Evolutionary conservation across 257 asterid species (phyloP).

Genomic region (Eucommia ulmoides): DNA sequence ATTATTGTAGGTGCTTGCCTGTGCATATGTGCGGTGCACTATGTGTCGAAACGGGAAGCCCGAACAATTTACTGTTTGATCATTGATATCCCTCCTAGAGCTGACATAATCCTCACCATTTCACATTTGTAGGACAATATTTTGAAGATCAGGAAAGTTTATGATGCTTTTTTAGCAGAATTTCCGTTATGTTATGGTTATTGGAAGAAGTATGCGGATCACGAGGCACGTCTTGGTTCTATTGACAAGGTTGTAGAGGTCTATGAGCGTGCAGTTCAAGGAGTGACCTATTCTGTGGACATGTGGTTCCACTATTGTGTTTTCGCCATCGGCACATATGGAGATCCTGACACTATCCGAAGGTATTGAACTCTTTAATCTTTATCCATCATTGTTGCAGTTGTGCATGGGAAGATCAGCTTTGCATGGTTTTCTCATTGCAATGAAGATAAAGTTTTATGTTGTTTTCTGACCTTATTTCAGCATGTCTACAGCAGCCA

Average conservation of each 20-base stretch:
- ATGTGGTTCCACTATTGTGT: conserved; percentile 97
- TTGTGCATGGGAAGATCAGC: conserved; percentile 18
- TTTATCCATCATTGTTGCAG: conserved; percentile 13
- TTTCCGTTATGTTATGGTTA: conserved; percentile 97
- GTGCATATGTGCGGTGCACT: no score
- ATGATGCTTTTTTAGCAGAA: conserved; percentile 85
- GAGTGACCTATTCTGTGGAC: conserved; percentile 96
- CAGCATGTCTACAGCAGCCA: conserved; percentile 51
- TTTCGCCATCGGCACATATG: conserved; percentile 73
- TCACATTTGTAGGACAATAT: conserved; percentile 73
- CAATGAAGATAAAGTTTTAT: conserved; percentile 25
- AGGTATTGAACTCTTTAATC: conserved; percentile 50
- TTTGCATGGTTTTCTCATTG: conserved; percentile 19
- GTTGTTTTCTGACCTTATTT: conserved; percentile 50
- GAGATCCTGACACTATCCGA: conserved; percentile 82
- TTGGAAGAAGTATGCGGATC: conserved; percentile 99
- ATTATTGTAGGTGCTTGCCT: no score
- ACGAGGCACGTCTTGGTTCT: conserved; percentile 82
- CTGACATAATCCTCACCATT: no score
- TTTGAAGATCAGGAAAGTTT: conserved; percentile 66
- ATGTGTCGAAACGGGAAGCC: no score
- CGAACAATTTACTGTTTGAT: no score
- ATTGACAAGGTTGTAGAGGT: conserved; percentile 85
- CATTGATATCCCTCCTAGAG: no score
- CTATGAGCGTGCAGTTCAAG: conserved; percentile 92